Percentiles rank a stretch among this genome's conserved stretches.
Evolutionary conservation across 2,329 filamentous ascomycete genomes (phyloP).

Genomic region (Fusarium aywerte): DNA sequence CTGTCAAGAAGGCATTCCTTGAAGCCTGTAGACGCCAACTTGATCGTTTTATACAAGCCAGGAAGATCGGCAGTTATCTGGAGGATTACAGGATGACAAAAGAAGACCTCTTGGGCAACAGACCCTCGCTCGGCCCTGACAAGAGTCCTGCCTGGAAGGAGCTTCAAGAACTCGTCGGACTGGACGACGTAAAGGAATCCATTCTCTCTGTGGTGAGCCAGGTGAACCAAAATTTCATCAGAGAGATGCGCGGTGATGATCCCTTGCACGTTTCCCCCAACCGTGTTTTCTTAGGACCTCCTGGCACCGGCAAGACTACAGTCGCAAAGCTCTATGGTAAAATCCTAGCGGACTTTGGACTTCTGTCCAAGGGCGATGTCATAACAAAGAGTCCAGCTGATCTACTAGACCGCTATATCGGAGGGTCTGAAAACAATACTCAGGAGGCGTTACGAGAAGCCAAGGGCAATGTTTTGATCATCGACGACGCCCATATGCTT

Average conservation of each 20-base stretch:
- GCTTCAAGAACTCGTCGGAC: conserved; percentile 67
- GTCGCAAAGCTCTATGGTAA: conserved; percentile 77
- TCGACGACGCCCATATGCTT: conserved; percentile 81
- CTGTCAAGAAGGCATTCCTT: conserved; percentile 66
- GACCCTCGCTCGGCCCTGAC: conserved; percentile 64
- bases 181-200: conserved; percentile 68
- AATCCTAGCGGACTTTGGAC: conserved; percentile 73
- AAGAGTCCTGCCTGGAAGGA: conserved; percentile 67
- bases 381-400: conserved; percentile 77
- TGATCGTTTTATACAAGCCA: conserved; percentile 59
- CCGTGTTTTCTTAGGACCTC: conserved; percentile 74
- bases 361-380: conserved; percentile 64
- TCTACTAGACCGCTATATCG: conserved; percentile 72
- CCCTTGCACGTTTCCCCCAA: conserved; percentile 70
- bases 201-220: conserved; percentile 57
- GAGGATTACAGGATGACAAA: conserved; percentile 57
- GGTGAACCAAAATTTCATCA: conserved; percentile 70
- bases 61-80: conserved; percentile 38
- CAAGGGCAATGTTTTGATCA: conserved; percentile 77
- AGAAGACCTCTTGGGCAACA: conserved; percentile 76
- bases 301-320: conserved; percentile 79
- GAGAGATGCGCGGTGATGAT: conserved; percentile 70
- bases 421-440: conserved; percentile 75
- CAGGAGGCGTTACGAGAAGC: conserved; percentile 74
- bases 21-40: conserved; percentile 68